phyloP scores from a whole-genome alignment of 495 filamentous ascomycete genomes.

The Aspergillus cavernicola region DNA sequence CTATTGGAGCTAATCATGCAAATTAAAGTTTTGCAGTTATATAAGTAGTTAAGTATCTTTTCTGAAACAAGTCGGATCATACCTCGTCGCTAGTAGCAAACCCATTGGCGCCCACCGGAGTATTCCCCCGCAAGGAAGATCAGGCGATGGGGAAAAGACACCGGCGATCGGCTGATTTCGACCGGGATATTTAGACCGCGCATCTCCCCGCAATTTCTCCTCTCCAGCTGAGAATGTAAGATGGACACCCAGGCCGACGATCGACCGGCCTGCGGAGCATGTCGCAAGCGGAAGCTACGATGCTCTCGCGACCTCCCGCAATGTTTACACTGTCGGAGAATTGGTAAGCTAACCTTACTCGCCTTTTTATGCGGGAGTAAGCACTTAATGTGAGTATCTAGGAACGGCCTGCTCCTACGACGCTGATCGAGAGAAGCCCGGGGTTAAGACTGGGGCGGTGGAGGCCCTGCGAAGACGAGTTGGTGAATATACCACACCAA shows the following conservation, averaged over 20 bases:
- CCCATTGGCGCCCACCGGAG: too few relatives aligned
- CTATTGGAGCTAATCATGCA: too few relatives aligned
- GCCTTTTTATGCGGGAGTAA: not conserved
- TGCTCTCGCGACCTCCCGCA: constrained; percentile 2
- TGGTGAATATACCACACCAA: not conserved
- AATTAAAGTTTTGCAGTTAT: too few relatives aligned
- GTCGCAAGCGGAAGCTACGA: not conserved
- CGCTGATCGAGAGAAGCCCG: constrained; percentile 1
- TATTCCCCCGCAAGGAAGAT: too few relatives aligned
- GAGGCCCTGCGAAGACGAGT: not conserved
- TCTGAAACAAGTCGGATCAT: too few relatives aligned
- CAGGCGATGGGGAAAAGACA: too few relatives aligned
- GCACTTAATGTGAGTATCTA: not conserved
- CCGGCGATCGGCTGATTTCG: too few relatives aligned
- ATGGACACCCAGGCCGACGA: not conserved
- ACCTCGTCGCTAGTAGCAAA: too few relatives aligned
- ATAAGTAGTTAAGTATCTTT: too few relatives aligned
- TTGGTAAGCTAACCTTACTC: not conserved
- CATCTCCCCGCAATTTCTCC: too few relatives aligned
- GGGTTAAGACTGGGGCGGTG: not conserved
- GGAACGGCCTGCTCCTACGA: not conserved
- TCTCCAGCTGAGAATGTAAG: too few relatives aligned
- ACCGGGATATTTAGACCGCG: too few relatives aligned
- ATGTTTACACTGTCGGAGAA: constrained; percentile 3
- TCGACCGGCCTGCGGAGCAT: constrained; percentile 4